A percentile compares a stretch with the other conserved stretches of the same genome.
Evolutionary conservation across 78 protist species (phyloP).

Genomic region (Bigelowiella natans): DNA sequence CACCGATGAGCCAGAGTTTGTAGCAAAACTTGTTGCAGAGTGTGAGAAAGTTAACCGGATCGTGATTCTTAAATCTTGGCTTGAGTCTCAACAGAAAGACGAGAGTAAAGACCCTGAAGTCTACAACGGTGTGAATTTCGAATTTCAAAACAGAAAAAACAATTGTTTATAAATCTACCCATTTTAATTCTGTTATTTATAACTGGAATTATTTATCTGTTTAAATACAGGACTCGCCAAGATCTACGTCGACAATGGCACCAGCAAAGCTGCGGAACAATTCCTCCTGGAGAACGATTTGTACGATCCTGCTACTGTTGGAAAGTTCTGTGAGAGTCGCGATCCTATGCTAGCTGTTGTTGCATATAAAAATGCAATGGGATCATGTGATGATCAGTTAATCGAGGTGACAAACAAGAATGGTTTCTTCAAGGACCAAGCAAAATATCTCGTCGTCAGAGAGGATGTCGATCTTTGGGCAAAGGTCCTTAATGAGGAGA

Average conservation of each 20-base stretch:
- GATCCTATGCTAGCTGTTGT: constrained; percentile 92
- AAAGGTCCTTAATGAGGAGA: constrained; percentile 70
- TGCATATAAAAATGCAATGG: constrained; percentile 63
- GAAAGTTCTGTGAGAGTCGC: constrained; percentile 92
- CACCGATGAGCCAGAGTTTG: constrained; percentile 28
- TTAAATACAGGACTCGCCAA: too few species aligned
- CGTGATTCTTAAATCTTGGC: constrained; percentile 85
- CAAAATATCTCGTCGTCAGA: constrained; percentile 86
- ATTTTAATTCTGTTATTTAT: too few species aligned
- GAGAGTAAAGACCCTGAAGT: constrained; percentile 77
- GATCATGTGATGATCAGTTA: constrained; percentile 87
- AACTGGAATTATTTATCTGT: too few species aligned
- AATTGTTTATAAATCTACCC: too few species aligned
- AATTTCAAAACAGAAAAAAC: too few species aligned
- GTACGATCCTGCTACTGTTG: constrained; percentile 78
- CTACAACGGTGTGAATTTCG: constrained; percentile 98
- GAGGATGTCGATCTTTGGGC: constrained; percentile 94
- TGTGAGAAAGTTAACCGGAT: constrained; percentile 92
- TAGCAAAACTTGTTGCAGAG: constrained; percentile 81
- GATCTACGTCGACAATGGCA: constrained; percentile 81
- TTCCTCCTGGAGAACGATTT: constrained; percentile 79
- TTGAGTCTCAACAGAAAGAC: constrained; percentile 79
- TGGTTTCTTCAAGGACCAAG: constrained; percentile 89
- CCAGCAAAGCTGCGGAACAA: constrained; percentile 71
- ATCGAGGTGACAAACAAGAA: constrained; percentile 84